These are phyloP conservation scores for Tricholoma bakamatsutake DNA, from an alignment of 768 basidiomycete genomes.

Conservation along the genomic window DNA sequence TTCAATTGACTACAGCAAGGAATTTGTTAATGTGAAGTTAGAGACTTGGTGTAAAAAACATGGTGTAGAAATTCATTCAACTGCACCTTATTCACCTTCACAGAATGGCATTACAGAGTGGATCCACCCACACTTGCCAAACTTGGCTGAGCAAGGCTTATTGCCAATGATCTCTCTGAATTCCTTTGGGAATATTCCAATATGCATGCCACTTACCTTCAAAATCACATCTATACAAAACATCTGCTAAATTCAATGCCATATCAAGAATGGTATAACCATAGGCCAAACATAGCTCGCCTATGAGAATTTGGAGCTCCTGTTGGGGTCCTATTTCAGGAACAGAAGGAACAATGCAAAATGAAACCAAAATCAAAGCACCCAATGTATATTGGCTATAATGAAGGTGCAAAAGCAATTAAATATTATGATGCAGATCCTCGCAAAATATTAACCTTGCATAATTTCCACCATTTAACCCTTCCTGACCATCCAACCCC, in stretches of 20 bases:
- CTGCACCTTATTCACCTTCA: no score
- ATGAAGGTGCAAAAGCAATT: no score
- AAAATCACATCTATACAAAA: neutral
- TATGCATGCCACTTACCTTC: neutral
- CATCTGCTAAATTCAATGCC: conserved; percentile 7
- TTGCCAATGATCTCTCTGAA: conserved; percentile 4
- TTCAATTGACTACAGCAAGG: conserved; percentile 1
- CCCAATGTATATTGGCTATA: no score
- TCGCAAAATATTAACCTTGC: no score
- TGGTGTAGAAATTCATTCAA: no score
- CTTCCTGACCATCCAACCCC: no score
- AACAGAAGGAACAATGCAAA: no score
- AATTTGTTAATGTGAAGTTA: neutral
- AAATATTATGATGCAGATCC: no score
- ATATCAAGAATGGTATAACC: conserved; percentile 10
- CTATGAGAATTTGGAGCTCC: no score
- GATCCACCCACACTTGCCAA: conserved; percentile 18
- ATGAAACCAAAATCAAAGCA: no score
- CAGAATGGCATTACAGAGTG: conserved; percentile 30
- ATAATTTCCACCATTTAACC: no score
- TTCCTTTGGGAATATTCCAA: neutral
- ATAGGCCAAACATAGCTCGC: conserved; percentile 20
- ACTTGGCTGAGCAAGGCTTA: conserved; percentile 1
- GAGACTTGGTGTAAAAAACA: conserved; percentile 1
- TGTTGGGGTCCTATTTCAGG: no score